These are phyloP conservation scores for Camellia japonica DNA, from an alignment of 148 eudicot genomes.

Conservation along the genomic window DNA sequence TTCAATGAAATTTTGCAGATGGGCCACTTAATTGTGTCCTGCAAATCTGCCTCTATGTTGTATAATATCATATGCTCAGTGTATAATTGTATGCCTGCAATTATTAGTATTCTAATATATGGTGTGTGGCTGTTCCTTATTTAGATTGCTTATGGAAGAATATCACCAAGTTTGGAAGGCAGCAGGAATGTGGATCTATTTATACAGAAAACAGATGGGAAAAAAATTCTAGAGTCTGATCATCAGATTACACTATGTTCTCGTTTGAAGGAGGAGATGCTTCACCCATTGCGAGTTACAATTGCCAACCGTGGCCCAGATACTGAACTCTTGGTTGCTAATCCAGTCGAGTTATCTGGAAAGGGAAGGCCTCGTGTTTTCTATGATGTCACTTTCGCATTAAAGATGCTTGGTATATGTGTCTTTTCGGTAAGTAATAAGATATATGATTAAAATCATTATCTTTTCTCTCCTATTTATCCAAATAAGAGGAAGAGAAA, in stretches of 20 bases:
- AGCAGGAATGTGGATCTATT: slow-evolving; percentile 70
- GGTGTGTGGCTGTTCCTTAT: slow-evolving; percentile 1
- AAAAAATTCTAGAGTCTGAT: slow-evolving; percentile 61
- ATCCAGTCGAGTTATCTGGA: slow-evolving; percentile 88
- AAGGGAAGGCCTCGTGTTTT: slow-evolving; percentile 89
- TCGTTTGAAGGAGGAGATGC: slow-evolving; percentile 69
- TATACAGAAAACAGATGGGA: slow-evolving; percentile 60
- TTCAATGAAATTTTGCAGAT: background rate
- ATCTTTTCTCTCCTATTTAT: background rate
- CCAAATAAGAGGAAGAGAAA: too few relatives aligned
- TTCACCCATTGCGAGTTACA: slow-evolving; percentile 71
- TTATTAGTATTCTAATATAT: background rate
- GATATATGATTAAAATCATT: background rate
- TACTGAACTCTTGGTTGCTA: slow-evolving; percentile 83
- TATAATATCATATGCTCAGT: background rate
- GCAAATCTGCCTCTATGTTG: background rate
- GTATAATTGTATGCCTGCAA: background rate
- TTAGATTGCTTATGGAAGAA: slow-evolving; percentile 74
- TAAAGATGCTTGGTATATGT: slow-evolving; percentile 65
- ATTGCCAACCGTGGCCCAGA: slow-evolving; percentile 90
- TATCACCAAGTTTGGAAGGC: slow-evolving; percentile 54
- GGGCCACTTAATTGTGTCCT: slow-evolving; percentile 6
- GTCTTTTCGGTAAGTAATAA: slow-evolving; percentile 65
- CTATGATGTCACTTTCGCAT: slow-evolving; percentile 69
- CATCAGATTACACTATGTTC: slow-evolving; percentile 49